Evolutionary conservation across 768 basidiomycete genomes (phyloP).

Genomic region (Gloeostereum incarnatum): DNA sequence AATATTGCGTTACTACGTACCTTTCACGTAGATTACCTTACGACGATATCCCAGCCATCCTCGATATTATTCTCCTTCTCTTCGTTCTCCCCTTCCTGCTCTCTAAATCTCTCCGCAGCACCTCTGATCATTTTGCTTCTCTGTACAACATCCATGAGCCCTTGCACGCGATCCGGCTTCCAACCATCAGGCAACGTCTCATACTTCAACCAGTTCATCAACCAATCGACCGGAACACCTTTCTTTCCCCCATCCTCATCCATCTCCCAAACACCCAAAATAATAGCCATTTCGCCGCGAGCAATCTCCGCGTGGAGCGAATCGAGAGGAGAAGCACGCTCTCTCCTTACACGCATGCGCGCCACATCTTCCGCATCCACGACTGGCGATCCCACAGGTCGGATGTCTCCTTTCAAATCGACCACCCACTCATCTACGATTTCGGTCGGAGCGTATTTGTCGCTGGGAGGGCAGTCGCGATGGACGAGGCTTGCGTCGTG

Average conservation of each 20-base stretch:
- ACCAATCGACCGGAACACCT: constrained; percentile 35
- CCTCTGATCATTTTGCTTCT: constrained; percentile 4
- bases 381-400: constrained; percentile 10
- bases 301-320: constrained; percentile 49
- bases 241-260: constrained; percentile 17
- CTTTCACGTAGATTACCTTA: no score
- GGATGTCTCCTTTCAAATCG: constrained; percentile 23
- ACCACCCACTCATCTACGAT: constrained; percentile 28
- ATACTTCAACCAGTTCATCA: constrained; percentile 38
- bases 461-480: constrained; percentile 25
- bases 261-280: constrained; percentile 44
- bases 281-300: constrained; percentile 59
- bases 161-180: constrained; percentile 26
- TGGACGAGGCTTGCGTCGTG: constrained; percentile 58
- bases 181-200: constrained; percentile 43
- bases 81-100: neutral
- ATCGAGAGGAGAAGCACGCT: constrained; percentile 33
- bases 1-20: no score
- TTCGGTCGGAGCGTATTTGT: constrained; percentile 34
- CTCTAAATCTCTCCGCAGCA: constrained; percentile 1
- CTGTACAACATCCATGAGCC: constrained; percentile 24
- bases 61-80: no score
- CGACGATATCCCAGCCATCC: no score
- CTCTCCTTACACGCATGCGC: constrained; percentile 40
- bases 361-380: constrained; percentile 36